Evolutionary conservation across 1,284 basidiomycete genomes (phyloP).

Genomic region (Puccinia polysora): DNA sequence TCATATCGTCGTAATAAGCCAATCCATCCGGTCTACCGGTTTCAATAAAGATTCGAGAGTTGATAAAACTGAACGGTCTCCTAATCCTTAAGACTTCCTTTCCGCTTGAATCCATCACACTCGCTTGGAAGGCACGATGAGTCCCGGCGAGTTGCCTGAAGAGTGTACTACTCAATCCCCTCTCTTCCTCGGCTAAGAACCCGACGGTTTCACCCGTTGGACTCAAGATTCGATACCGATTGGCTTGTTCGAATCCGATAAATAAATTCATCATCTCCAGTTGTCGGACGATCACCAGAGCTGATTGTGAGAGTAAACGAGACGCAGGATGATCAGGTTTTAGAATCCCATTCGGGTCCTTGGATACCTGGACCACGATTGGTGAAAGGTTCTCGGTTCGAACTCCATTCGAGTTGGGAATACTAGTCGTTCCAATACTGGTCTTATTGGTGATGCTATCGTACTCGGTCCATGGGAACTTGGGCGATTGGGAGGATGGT

Average conservation of each 20-base stretch:
- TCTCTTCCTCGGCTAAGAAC: slow-evolving; percentile 65
- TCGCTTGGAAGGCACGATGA: slow-evolving; percentile 73
- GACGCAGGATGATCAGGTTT: not conserved
- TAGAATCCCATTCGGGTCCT: slow-evolving; percentile 18
- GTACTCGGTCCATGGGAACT: slow-evolving; percentile 24
- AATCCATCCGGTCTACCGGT: not conserved
- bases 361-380: not conserved
- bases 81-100: slow-evolving; percentile 70
- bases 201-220: slow-evolving; percentile 61
- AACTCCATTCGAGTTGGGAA: no score
- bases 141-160: slow-evolving; percentile 71
- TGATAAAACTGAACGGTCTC: slow-evolving; percentile 79
- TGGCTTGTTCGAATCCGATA: slow-evolving; percentile 76
- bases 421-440: not conserved
- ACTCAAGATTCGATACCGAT: slow-evolving; percentile 70
- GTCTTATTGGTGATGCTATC: no score
- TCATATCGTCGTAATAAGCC: no score
- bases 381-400: not conserved
- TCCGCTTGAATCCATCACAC: slow-evolving; percentile 70
- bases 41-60: slow-evolving; percentile 72
- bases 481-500: not conserved
- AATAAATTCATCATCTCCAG: slow-evolving; percentile 82
- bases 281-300: slow-evolving; percentile 57
- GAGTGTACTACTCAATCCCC: slow-evolving; percentile 63
- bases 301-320: slow-evolving; percentile 1